phyloP scores from a whole-genome alignment of 257 asterid species.

The Knoxia roxburghii region DNA sequence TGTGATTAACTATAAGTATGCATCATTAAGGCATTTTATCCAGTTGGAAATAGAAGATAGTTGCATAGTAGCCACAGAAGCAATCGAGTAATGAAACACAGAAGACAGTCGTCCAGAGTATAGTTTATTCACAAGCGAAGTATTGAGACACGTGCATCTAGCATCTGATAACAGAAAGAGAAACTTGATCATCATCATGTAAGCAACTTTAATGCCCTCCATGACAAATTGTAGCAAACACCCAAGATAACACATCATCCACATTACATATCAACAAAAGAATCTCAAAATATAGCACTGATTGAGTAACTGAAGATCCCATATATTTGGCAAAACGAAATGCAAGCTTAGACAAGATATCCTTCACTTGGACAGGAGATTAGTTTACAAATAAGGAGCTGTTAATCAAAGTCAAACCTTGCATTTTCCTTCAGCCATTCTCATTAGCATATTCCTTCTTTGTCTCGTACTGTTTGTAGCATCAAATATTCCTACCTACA shows the following conservation, averaged over 20 bases:
- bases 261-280: not conserved
- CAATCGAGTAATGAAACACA: not conserved
- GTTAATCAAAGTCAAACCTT: conserved; percentile 46
- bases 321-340: not conserved
- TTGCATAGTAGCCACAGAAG: not conserved
- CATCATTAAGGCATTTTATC: not conserved
- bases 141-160: not conserved
- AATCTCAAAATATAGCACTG: not conserved
- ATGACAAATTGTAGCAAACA: not conserved
- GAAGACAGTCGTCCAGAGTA: not conserved
- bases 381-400: not conserved
- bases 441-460: conserved; percentile 96
- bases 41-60: not conserved
- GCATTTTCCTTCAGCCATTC: conserved; percentile 96
- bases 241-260: not conserved
- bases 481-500: conserved; percentile 93
- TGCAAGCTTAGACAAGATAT: too few relatives aligned
- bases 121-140: not conserved
- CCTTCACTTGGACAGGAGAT: too few relatives aligned
- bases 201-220: not conserved
- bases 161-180: not conserved
- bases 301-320: not conserved
- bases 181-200: not conserved
- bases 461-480: conserved; percentile 88
- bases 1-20: conserved; percentile 12